Conservation (phyloP, 352 stramenopile species). For the Lagenidium giganteum region DNA sequence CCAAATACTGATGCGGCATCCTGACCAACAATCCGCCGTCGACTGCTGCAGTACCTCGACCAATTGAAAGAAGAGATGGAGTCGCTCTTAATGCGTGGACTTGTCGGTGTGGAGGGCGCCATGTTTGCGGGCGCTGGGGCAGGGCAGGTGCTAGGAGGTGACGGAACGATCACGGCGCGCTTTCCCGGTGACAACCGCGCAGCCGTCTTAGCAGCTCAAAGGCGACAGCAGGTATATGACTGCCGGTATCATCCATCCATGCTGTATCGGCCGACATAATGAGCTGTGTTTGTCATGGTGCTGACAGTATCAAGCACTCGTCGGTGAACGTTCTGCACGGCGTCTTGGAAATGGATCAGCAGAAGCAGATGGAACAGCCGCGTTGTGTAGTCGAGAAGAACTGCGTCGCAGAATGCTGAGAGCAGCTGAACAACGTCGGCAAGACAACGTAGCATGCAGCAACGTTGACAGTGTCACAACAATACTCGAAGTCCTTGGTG, state of each 20-base stretch:
- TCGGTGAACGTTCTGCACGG: constrained; percentile 3
- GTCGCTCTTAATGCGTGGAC: constrained; percentile 38
- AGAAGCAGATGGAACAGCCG: too few species aligned
- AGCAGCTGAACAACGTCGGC: constrained; percentile 45
- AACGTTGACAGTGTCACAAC: too few species aligned
- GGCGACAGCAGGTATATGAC: constrained; percentile 30
- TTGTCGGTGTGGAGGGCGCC: constrained; percentile 36
- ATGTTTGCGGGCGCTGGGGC: constrained; percentile 35
- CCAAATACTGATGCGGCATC: not conserved
- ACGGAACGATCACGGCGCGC: constrained; percentile 5
- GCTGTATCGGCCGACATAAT: too few species aligned
- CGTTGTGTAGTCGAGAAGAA: constrained; percentile 17
- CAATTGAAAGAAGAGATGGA: constrained; percentile 60
- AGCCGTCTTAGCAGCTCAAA: constrained; percentile 31
- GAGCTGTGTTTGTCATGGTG: too few species aligned
- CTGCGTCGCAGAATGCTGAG: constrained; percentile 33
- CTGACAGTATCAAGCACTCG: constrained; percentile 30
- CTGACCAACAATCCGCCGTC: too few species aligned
- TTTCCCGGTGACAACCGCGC: constrained; percentile 22
- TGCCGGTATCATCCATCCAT: too few species aligned
- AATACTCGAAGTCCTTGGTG: constrained; percentile 28
- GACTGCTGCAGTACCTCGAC: constrained; percentile 53
- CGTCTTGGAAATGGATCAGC: too few species aligned
- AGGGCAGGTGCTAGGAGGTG: constrained; percentile 25
- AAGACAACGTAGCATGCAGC: constrained; percentile 33